Evolutionary conservation across 2,329 filamentous ascomycete species (phyloP), one percentile per base, ranked within the genome.

Genomic region (Colletotrichum limetticola): DNA sequence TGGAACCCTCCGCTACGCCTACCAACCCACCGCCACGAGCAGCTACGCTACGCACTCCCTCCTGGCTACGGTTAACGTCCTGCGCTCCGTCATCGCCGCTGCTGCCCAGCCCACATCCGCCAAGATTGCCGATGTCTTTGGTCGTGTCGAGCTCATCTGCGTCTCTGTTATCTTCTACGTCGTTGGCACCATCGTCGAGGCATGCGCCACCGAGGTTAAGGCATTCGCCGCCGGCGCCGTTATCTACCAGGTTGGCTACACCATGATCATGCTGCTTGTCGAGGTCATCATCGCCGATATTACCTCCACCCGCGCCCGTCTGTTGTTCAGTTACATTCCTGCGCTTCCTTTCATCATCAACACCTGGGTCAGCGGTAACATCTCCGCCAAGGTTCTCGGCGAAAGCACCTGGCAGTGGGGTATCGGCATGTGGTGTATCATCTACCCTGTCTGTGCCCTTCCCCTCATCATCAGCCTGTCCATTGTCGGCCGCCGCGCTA

Each of bases 261-360:
- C 91, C 12, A 86, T 86, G 76, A 83, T 92, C 30, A 83, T 91
- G 22, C 82, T 93, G 14, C 84, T 93, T 1, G 85, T 92, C 26
- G 90, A 93, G 79, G 89, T 93, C 76, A 86, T 93, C 72, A 83
- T 93, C 58, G 91, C 86, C 57, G 91, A 93, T 75, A 85, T 91
- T 30, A 91, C 91, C 2, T 92, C 91, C 1, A 87, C 90, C 7
- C 87, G 90, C 16, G 85, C 89, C 12, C 90, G 91, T 77, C 83
- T 93, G 9, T 83, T 93, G 76, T 92, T 92, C 83, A 91, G 88
- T 60, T 93, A 91, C 77, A 85, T 93, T 72, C 90, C 90, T 1
- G 87, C 88, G 1, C 77, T 85, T 6, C 90, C 90, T 1, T 91
- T 90, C 80, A 83, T 92, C 76, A 88, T 91, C 80, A 92, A 92